A percentile compares a stretch with the other conserved stretches of the same genome.
Evolutionary conservation across 2,329 filamentous ascomycete species (phyloP).

Genomic region (Colletotrichum liaoningense): DNA sequence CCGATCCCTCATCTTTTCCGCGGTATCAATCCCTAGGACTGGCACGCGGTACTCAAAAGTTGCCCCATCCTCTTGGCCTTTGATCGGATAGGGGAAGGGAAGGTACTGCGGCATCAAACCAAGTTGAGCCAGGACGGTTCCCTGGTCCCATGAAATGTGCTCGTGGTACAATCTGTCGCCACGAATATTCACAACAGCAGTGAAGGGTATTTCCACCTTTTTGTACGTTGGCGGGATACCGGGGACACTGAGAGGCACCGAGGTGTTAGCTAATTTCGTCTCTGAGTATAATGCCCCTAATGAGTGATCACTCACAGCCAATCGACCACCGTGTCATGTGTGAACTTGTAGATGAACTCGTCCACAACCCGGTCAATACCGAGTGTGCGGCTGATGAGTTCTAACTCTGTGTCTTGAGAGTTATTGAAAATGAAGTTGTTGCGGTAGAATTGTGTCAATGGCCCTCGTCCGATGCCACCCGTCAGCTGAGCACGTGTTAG

Average conservation of each 20-base stretch:
- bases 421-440: slow-evolving; percentile 64
- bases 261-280: too few relatives aligned
- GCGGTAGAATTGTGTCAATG: slow-evolving; percentile 75
- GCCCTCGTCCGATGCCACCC: slow-evolving; percentile 74
- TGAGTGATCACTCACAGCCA: too few relatives aligned
- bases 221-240: too few relatives aligned
- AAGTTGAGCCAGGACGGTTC: slow-evolving; percentile 68
- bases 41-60: too few relatives aligned
- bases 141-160: slow-evolving; percentile 76
- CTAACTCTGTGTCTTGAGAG: slow-evolving; percentile 72
- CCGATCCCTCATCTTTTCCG: too few relatives aligned
- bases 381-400: slow-evolving; percentile 77
- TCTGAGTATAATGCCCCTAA: too few relatives aligned
- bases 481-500: slow-evolving; percentile 55
- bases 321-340: slow-evolving; percentile 58
- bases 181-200: too few relatives aligned
- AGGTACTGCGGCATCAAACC: slow-evolving; percentile 69
- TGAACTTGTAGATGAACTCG: slow-evolving; percentile 76
- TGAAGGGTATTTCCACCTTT: too few relatives aligned
- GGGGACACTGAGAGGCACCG: too few relatives aligned
- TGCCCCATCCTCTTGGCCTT: not conserved
- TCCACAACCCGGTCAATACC: slow-evolving; percentile 79
- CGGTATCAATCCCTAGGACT: too few relatives aligned
- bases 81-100: slow-evolving; percentile 58
- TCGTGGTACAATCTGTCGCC: slow-evolving; percentile 64